Evolutionary conservation across 257 asterid species (phyloP), one percentile per base, ranked within the genome.

Genomic region (Solanum tarijense): DNA sequence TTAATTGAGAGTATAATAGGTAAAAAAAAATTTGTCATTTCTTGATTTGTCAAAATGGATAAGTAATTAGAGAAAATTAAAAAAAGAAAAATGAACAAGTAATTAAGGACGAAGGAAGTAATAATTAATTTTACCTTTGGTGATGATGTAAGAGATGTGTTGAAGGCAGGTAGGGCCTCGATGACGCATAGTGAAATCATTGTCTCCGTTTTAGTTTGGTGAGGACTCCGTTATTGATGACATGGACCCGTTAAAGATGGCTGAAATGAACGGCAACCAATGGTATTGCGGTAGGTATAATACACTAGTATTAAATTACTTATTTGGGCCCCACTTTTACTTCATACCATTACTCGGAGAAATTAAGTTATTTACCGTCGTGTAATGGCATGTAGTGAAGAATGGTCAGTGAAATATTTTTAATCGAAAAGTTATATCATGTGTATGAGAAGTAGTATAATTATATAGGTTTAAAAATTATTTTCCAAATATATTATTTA

Each of bases 261-360:
- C 90, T 90, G 73, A 84, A 87, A 85, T 78, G 27, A 65, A 72
- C 90, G 87, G 78, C 89, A 93, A 91, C 97, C 94, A 94, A 92
- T 92, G 69, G 73, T 82, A 4, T 93, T 91, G 95, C 93, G 94
- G 93, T 73, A 82, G 32, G 92, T 90, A 89, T 83, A 91, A 92
- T 91, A 48, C 71, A 62, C 5, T 21, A 8, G 60, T 48, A 48
- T 5, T 52, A 52, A 52, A 52, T 89, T 86, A n/a, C 62, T 52
- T 72, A 23, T 0, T 74, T 7, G 75, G 91, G 88, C 35, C 91
- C 91, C 76, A 75, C 65, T 3, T 78, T 8, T 78, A 39, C 87
- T 73, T 43, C 90, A 83, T 86, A 88, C 88, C 69, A 86, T 73
- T 73, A 88, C 82, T 62, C 71, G 6, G 7, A 62, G 3, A 52